Evolutionary conservation across 495 filamentous ascomycete genomes (phyloP).

Genomic region (Xylaria grammica): DNA sequence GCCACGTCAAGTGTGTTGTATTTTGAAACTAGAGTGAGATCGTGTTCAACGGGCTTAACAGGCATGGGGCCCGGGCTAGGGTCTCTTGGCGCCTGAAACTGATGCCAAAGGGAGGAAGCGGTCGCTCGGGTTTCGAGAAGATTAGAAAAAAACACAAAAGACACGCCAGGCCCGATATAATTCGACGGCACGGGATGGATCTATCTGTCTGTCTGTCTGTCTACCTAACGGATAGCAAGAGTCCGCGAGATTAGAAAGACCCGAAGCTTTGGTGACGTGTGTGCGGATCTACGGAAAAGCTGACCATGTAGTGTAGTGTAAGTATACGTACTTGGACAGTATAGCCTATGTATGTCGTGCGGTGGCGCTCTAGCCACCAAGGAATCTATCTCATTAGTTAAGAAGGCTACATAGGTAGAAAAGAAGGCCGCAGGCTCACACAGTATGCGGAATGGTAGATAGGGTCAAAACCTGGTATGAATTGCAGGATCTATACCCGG

Average conservation of each 20-base stretch:
- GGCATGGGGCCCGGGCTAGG: not conserved
- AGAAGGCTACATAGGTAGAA: too few species aligned
- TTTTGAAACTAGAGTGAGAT: not conserved
- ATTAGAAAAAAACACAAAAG: not conserved
- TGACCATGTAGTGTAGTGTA: too few species aligned
- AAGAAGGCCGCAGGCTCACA: too few species aligned
- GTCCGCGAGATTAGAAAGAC: conserved; percentile 1
- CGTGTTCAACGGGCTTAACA: not conserved
- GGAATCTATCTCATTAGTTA: not conserved
- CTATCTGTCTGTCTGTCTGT: too few species aligned
- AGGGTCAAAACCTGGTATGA: not conserved
- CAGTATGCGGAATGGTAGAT: not conserved
- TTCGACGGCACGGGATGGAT: not conserved
- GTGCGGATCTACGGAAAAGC: not conserved
- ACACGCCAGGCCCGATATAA: not conserved
- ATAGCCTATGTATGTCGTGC: not conserved
- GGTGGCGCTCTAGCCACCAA: not conserved
- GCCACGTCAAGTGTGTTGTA: conserved; percentile 13
- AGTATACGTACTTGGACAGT: not conserved
- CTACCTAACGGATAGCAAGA: not conserved
- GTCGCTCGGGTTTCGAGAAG: not conserved
- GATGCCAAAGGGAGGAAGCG: conserved; percentile 2
- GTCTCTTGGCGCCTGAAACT: not conserved
- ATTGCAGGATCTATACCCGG: conserved; percentile 10
- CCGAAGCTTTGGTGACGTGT: not conserved